Evolutionary conservation across 352 stramenopile genomes (phyloP), one percentile per base, ranked within the genome.

Genomic region (Blastocystis sp.): DNA sequence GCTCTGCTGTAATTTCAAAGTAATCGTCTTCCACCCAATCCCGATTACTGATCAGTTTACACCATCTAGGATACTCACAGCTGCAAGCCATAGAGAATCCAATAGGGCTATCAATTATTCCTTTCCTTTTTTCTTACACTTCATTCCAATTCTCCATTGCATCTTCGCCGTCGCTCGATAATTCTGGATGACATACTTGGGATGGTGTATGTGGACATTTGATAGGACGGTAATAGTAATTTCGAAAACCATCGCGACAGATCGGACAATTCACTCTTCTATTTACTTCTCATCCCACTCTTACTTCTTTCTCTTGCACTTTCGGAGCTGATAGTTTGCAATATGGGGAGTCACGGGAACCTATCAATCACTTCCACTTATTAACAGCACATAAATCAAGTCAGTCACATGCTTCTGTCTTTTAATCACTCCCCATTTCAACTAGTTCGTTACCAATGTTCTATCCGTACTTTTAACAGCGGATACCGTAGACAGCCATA

Each of bases 371-470:
- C 47, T n/a, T n/a, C 6, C 18, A 15, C 13, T 4, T 41, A 54
- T 7, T 29, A 87, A 11, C 45, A 5, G 4, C 34, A 87, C 75
- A 87, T 87, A 87, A 20, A 18, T 77, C 45, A 88, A 41, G 7
- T 76, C 66, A 26, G 77, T 79, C 20, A 79, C 62, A 29, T 88
- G 77, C 5, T 77, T 88, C 77, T 77, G 77, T 53, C 77, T 3
- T 47, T 88, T 88, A 13, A 88, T 23, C 53, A 88, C 62, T n/a
- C 56, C 77, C 77, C 77, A 88, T 29, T 88, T 88, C 7, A 88
- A 55, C 77, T 88, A 76, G 8, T 1, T 34, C 23, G 23, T 64
- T 1, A 88, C 45, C 9, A 8, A 20, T 20, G 11, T 29, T 8
- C 39, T 7, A 18, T 23, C 20, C 11, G 4, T 23, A 88, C 77